These are phyloP conservation scores for Kodamaea alishanica DNA, from an alignment of 1,139 yeast species.

Conservation along the genomic window DNA sequence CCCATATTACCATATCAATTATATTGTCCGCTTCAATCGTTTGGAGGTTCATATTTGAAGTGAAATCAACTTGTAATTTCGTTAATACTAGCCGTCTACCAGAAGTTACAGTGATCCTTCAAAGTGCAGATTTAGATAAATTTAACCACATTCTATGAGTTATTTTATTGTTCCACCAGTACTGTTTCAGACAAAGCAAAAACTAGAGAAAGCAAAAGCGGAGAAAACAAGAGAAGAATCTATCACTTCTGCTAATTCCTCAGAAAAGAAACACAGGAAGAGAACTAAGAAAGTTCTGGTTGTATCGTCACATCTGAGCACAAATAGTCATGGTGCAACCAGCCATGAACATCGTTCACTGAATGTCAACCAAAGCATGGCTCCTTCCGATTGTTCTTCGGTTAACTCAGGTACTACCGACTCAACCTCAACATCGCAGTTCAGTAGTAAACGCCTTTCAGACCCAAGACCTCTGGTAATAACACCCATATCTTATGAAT, in stretches of 20 bases:
- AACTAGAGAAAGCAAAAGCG: slow-evolving; percentile 13
- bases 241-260: slow-evolving; percentile 1
- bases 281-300: not conserved
- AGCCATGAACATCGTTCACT: too few species aligned
- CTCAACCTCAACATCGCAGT: slow-evolving; percentile 2
- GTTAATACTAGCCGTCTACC: too few species aligned
- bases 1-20: too few species aligned
- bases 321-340: not conserved
- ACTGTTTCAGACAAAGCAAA: slow-evolving; percentile 18
- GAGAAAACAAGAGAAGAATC: slow-evolving; percentile 6
- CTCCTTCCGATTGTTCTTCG: slow-evolving; percentile 5
- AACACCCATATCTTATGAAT: slow-evolving; percentile 1
- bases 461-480: slow-evolving; percentile 1
- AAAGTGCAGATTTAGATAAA: too few species aligned
- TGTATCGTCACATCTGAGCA: not conserved
- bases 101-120: too few species aligned
- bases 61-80: not conserved
- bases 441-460: not conserved
- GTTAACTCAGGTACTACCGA: slow-evolving; percentile 3
- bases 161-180: slow-evolving; percentile 18
- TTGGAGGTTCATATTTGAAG: too few species aligned
- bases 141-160: slow-evolving; percentile 10
- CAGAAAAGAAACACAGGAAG: slow-evolving; percentile 13
- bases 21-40: too few species aligned
- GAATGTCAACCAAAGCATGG: not conserved